Evolutionary conservation across 1,139 yeast species (phyloP).

Genomic region (Debaryomyces coudertii): DNA sequence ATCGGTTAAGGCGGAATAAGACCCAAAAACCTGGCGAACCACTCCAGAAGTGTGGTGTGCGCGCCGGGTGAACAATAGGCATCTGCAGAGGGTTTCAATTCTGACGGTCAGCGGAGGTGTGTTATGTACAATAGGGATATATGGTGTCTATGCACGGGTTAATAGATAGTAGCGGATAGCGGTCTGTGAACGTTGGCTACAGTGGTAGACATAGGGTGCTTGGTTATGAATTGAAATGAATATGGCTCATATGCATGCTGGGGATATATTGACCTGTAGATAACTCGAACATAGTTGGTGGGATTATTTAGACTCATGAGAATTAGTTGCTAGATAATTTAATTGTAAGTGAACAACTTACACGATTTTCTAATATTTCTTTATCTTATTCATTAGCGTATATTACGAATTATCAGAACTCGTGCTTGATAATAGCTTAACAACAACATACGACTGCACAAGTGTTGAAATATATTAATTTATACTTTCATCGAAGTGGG

Average conservation of each 20-base stretch:
- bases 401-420: not conserved
- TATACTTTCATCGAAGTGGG: conserved; percentile 1
- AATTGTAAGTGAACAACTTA: conserved; percentile 5
- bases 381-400: not conserved
- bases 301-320: not conserved
- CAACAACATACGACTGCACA: not conserved
- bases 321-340: conserved; percentile 6
- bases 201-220: not conserved
- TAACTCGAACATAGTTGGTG: not conserved
- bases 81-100: not conserved
- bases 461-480: not conserved
- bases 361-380: conserved; percentile 1
- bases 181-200: not conserved
- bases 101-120: not conserved
- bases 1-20: not conserved
- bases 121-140: not conserved
- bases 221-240: not conserved
- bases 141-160: conserved; percentile 3
- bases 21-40: not conserved
- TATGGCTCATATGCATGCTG: not conserved
- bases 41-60: not conserved
- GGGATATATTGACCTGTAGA: not conserved
- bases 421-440: not conserved
- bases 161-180: not conserved
- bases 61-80: not conserved